These are phyloP conservation scores for Cordyceps farinosa DNA, from an alignment of 2,329 filamentous ascomycete genomes.

Conservation along the genomic window DNA sequence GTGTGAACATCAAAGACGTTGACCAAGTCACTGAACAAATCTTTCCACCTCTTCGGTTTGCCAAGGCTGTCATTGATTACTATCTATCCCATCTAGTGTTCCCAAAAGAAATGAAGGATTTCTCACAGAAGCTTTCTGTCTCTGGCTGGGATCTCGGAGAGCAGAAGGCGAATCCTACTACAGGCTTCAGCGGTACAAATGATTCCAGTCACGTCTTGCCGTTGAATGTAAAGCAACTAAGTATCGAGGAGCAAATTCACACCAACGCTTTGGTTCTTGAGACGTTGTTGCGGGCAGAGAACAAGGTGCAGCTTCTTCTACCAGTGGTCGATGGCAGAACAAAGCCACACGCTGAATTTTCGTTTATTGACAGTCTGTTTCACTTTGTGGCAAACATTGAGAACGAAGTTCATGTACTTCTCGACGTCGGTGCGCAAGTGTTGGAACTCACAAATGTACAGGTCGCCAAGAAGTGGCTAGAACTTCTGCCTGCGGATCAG, in stretches of 20 bases:
- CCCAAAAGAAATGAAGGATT: constrained; percentile 59
- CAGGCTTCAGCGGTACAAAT: constrained; percentile 69
- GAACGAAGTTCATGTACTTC: constrained; percentile 51
- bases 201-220: constrained; percentile 60
- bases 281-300: constrained; percentile 54
- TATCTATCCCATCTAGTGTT: constrained; percentile 59
- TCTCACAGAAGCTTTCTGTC: constrained; percentile 57
- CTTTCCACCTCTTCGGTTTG: constrained; percentile 50
- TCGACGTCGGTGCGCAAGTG: constrained; percentile 70
- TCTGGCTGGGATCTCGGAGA: constrained; percentile 65
- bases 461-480: constrained; percentile 54
- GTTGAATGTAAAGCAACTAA: constrained; percentile 38
- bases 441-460: constrained; percentile 57
- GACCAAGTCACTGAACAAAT: constrained; percentile 44
- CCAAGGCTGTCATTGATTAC: constrained; percentile 58
- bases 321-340: constrained; percentile 22
- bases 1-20: constrained; percentile 58
- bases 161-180: constrained; percentile 45
- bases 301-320: constrained; percentile 31
- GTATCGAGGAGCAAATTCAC: constrained; percentile 45
- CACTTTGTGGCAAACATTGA: background rate
- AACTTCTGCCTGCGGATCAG: background rate
- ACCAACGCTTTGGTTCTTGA: constrained; percentile 66
- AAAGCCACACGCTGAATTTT: constrained; percentile 19
- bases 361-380: constrained; percentile 36